phyloP scores from a whole-genome alignment of 805 yeast species.

The Candida glaebosa region DNA sequence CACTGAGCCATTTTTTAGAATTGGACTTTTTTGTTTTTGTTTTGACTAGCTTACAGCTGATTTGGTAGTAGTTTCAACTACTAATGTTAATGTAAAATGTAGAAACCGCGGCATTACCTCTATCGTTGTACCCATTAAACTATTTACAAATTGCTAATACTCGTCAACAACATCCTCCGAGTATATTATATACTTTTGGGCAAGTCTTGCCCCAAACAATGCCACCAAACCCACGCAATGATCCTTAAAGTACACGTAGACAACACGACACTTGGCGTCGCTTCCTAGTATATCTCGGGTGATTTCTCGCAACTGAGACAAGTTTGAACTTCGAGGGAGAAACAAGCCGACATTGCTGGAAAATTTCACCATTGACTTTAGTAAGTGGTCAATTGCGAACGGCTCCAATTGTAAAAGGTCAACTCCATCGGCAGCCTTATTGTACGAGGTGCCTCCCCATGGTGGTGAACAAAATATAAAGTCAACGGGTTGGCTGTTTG shows the following conservation, averaged over 20 bases:
- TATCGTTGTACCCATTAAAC: not conserved
- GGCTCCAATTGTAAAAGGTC: slow-evolving; percentile 49
- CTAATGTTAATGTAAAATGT: too few relatives aligned
- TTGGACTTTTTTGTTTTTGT: too few relatives aligned
- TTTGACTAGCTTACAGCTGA: too few relatives aligned
- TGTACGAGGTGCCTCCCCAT: slow-evolving; percentile 80
- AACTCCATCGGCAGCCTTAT: slow-evolving; percentile 31
- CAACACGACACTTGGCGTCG: slow-evolving; percentile 41
- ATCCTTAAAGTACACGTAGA: slow-evolving; percentile 40
- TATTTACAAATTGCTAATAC: not conserved
- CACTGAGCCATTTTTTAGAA: too few relatives aligned
- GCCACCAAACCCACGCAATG: slow-evolving; percentile 53
- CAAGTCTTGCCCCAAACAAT: slow-evolving; percentile 49
- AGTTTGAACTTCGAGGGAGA: slow-evolving; percentile 58
- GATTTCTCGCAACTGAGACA: slow-evolving; percentile 47
- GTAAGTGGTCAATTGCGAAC: slow-evolving; percentile 41
- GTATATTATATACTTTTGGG: slow-evolving; percentile 3
- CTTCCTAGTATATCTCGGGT: slow-evolving; percentile 46
- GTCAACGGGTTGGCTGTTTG: slow-evolving; percentile 31
- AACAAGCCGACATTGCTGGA: slow-evolving; percentile 53
- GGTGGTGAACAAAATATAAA: slow-evolving; percentile 78
- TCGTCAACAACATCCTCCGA: not conserved
- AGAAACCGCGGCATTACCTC: too few relatives aligned
- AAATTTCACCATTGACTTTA: slow-evolving; percentile 39
- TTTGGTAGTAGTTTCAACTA: too few relatives aligned